Evolutionary conservation across 1,284 basidiomycete species (phyloP).

Genomic region (Neonothopanus nambi): DNA sequence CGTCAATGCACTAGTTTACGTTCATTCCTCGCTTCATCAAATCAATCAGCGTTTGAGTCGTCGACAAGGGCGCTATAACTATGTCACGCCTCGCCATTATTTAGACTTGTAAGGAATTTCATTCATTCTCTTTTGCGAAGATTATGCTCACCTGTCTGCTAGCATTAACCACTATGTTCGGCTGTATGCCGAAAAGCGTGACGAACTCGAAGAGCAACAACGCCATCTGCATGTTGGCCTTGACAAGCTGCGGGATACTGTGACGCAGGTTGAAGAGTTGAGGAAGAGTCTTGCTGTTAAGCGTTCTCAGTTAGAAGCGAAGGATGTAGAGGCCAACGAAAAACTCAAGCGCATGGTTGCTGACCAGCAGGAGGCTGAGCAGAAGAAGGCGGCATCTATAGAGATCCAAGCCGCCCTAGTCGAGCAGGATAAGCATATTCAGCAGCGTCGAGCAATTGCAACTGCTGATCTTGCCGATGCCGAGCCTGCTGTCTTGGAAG

Average conservation of each 20-base stretch:
- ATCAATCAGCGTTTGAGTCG: constrained; percentile 90
- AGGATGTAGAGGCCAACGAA: constrained; percentile 94
- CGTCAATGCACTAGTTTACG: constrained; percentile 91
- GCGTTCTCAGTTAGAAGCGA: constrained; percentile 89
- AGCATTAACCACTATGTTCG: constrained; percentile 97
- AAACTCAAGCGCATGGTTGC: constrained; percentile 98
- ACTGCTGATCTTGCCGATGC: constrained; percentile 97
- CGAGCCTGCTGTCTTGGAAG: constrained; percentile 95
- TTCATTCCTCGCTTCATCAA: constrained; percentile 89
- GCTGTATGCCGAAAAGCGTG: constrained; percentile 97
- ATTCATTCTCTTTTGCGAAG: constrained; percentile 12
- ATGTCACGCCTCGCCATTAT: constrained; percentile 98
- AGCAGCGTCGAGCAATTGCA: constrained; percentile 85
- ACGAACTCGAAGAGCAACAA: constrained; percentile 98
- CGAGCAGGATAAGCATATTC: constrained; percentile 89
- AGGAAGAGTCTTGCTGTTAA: constrained; percentile 95
- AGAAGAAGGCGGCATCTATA: constrained; percentile 96
- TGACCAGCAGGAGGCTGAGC: constrained; percentile 98
- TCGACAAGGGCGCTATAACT: constrained; percentile 91
- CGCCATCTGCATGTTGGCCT: constrained; percentile 98
- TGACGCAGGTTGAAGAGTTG: constrained; percentile 94
- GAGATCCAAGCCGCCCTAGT: constrained; percentile 93
- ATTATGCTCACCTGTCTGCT: constrained; percentile 18
- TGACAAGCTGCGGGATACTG: constrained; percentile 95
- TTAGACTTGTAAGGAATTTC: constrained; percentile 87